Evolutionary conservation across 1,284 basidiomycete species (phyloP), one percentile per base, ranked within the genome.

Genomic region (Caloboletus firmus): DNA sequence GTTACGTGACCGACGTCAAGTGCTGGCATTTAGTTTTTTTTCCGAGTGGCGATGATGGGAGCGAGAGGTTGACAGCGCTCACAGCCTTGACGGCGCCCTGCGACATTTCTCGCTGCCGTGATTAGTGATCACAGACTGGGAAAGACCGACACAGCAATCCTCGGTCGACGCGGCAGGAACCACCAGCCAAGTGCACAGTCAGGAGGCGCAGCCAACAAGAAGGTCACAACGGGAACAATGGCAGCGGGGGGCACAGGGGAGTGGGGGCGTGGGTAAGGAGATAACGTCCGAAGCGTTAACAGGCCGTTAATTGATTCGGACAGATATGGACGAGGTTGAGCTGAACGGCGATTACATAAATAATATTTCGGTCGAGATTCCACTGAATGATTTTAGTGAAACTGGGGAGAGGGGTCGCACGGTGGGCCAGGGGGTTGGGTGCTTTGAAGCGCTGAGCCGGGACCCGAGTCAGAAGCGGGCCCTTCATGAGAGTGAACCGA

Each of bases 121-220:
- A 64, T 35, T 9, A 28, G 37, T 55, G 32, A 52, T 34, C 36
- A 9, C 35, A 37, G 44, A 17, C 37, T 44, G n/a, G 40, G 18
- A 28, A 34, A 9, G n/a, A 4, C 18, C 10, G 18, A 39, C 62
- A 67, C 60, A 61, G 62, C 62, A 54, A 51, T 31, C 36, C 22
- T 50, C 40, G 39, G 63, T 37, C 45, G 8, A 37, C 20, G 34
- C 28, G 9, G 51, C 35, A 39, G 49, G 36, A 13, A 58, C 20
- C 7, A 17, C 31, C 10, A 11, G 26, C 17, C 11, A 4, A 24
- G 28, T 50, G 51, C 51, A 58, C 51, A 52, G 48, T 47, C 35
- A 37, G 17, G 51, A 30, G 34, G 56, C 50, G 45, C 42, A 9
- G 51, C 9, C 28, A 10, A 45, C 4, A 5, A 26, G 1, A 8